Percentiles rank a stretch among this genome's conserved stretches.
Evolutionary conservation across 2,329 filamentous ascomycete species (phyloP).

Genomic region (Pseudogymnoascus destructans): DNA sequence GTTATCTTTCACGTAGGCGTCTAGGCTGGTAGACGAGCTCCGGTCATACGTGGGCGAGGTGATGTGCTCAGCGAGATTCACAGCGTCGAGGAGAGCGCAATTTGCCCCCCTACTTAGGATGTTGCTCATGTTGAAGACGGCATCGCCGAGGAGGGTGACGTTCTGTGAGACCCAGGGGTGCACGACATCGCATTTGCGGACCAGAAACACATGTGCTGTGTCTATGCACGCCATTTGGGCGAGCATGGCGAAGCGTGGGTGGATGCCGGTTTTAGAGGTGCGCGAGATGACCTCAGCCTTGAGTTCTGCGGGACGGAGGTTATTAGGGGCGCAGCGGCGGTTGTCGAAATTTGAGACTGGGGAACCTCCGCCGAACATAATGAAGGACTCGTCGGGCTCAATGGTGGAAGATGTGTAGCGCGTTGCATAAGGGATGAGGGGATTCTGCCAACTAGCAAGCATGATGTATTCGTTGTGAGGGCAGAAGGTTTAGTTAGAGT

Average conservation of each 20-base stretch:
- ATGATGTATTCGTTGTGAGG: conserved; percentile 21
- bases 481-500: conserved; percentile 16
- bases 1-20: conserved; percentile 16
- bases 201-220: conserved; percentile 17
- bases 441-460: conserved; percentile 20
- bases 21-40: conserved; percentile 11
- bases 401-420: conserved; percentile 17
- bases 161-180: conserved; percentile 17
- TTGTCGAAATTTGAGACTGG: conserved; percentile 17
- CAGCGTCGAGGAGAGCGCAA: conserved; percentile 16
- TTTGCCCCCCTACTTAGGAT: conserved; percentile 22
- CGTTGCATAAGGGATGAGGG: conserved; percentile 17
- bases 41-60: conserved; percentile 9
- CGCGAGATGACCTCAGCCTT: conserved; percentile 18
- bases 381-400: conserved; percentile 19
- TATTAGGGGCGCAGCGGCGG: conserved; percentile 14
- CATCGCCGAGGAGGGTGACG: conserved; percentile 21
- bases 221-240: conserved; percentile 17
- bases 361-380: conserved; percentile 22
- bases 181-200: conserved; percentile 18
- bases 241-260: conserved; percentile 16
- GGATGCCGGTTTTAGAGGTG: conserved; percentile 13
- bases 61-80: conserved; percentile 16
- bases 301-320: conserved; percentile 17
- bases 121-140: too few relatives aligned